phyloP scores from a whole-genome alignment of 2,329 filamentous ascomycete genomes.

The Ophiosphaerella herpotricha region DNA sequence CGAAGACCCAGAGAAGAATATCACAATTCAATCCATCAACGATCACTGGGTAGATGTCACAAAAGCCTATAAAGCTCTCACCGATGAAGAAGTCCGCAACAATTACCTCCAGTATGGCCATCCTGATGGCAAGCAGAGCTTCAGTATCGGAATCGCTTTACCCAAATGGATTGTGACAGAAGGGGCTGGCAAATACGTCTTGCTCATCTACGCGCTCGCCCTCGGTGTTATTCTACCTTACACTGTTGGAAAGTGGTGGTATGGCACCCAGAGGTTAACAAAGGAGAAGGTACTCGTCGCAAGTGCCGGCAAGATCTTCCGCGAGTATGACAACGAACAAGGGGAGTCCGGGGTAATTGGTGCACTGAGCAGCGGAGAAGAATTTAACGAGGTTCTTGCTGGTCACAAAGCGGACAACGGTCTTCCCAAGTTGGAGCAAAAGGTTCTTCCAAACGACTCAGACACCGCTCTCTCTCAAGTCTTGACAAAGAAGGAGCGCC shows the following conservation, averaged over 20 bases:
- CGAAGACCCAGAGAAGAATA: slow-evolving; percentile 83
- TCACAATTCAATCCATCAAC: slow-evolving; percentile 84
- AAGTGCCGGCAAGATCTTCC: slow-evolving; percentile 93
- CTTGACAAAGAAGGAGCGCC: slow-evolving; percentile 73
- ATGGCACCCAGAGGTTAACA: slow-evolving; percentile 89
- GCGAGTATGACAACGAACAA: slow-evolving; percentile 84
- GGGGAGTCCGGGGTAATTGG: slow-evolving; percentile 78
- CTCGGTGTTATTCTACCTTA: slow-evolving; percentile 91
- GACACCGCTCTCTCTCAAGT: slow-evolving; percentile 59
- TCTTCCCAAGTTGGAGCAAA: slow-evolving; percentile 81
- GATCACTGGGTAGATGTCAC: slow-evolving; percentile 90
- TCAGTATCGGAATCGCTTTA: slow-evolving; percentile 95
- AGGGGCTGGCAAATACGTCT: slow-evolving; percentile 92
- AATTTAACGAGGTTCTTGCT: slow-evolving; percentile 77
- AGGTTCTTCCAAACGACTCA: slow-evolving; percentile 68
- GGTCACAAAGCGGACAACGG: slow-evolving; percentile 80
- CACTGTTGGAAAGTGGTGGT: slow-evolving; percentile 97
- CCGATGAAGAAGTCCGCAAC: slow-evolving; percentile 94
- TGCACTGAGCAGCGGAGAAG: slow-evolving; percentile 82
- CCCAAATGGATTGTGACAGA: slow-evolving; percentile 91
- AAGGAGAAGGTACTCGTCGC: slow-evolving; percentile 93
- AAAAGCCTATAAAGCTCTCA: slow-evolving; percentile 97
- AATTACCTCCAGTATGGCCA: slow-evolving; percentile 97
- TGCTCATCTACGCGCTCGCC: slow-evolving; percentile 84
- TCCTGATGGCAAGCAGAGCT: slow-evolving; percentile 96